These are phyloP conservation scores for Gossypium thurberi DNA, from an alignment of 345 rosid genomes.

Conservation along the genomic window DNA sequence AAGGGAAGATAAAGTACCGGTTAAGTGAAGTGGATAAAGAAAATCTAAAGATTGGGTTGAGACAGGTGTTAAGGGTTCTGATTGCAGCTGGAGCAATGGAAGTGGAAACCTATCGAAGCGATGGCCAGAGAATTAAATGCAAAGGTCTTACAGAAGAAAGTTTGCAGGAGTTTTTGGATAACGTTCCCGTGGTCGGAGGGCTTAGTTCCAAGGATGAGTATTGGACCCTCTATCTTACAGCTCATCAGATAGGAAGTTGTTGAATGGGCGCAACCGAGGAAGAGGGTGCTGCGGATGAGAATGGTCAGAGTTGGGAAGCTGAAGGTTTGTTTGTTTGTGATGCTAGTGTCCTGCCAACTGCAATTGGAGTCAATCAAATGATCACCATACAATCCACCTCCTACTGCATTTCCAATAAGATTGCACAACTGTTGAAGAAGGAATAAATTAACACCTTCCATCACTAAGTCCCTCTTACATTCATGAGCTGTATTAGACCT, in stretches of 20 bases:
- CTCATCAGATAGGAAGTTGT: slow-evolving; percentile 81
- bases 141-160: slow-evolving; percentile 35
- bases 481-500: neutral
- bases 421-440: slow-evolving; percentile 14
- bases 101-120: slow-evolving; percentile 60
- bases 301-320: slow-evolving; percentile 59
- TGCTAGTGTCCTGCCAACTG: slow-evolving; percentile 33
- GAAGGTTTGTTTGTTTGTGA: slow-evolving; percentile 38
- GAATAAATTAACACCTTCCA: neutral
- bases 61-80: slow-evolving; percentile 51
- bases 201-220: slow-evolving; percentile 32
- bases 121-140: slow-evolving; percentile 57
- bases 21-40: slow-evolving; percentile 40
- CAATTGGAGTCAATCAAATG: slow-evolving; percentile 51
- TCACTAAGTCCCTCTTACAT: neutral
- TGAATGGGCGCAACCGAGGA: slow-evolving; percentile 48
- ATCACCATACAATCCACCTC: slow-evolving; percentile 45
- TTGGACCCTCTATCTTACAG: slow-evolving; percentile 40
- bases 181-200: slow-evolving; percentile 33
- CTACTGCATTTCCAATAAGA: slow-evolving; percentile 42
- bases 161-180: slow-evolving; percentile 40
- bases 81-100: slow-evolving; percentile 74
- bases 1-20: slow-evolving; percentile 32
- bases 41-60: slow-evolving; percentile 50
- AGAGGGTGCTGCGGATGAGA: slow-evolving; percentile 54